These are phyloP conservation scores for Psidium guajava DNA, from an alignment of 345 rosid species.

Conservation along the genomic window DNA sequence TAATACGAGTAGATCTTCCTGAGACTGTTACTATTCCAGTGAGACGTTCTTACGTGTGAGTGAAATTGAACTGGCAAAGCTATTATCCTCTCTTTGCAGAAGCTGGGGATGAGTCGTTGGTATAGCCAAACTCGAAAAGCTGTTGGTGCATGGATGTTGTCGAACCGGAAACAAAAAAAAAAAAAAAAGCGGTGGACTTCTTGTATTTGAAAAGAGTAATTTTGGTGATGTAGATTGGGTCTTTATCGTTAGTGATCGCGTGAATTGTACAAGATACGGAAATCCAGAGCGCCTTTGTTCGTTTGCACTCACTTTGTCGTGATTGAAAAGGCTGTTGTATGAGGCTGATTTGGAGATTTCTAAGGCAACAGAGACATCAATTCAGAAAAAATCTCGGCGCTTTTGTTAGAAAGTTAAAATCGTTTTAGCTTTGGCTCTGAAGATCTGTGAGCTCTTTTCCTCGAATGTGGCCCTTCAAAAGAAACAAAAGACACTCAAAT, in stretches of 20 bases:
- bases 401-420: not conserved
- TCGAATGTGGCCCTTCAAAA: not conserved
- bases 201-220: not conserved
- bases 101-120: conserved; percentile 33
- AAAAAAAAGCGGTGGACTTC: not conserved
- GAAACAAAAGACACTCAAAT: not conserved
- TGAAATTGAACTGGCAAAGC: not conserved
- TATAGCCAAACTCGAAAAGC: conserved; percentile 5
- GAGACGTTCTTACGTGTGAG: not conserved
- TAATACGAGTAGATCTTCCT: not conserved
- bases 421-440: not conserved
- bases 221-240: not conserved
- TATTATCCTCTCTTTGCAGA: conserved; percentile 11
- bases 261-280: not conserved
- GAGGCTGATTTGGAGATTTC: not conserved
- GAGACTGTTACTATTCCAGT: not conserved
- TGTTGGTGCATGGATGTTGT: not conserved
- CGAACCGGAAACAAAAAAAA: not conserved
- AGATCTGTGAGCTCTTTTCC: not conserved
- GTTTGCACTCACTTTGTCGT: not conserved
- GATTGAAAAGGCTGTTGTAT: not conserved
- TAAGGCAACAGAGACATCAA: not conserved
- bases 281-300: not conserved
- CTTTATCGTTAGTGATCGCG: not conserved
- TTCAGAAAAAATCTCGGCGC: not conserved